Evolutionary conservation across 2,329 filamentous ascomycete species (phyloP).

Genomic region (Ophiocordyceps robertsii): DNA sequence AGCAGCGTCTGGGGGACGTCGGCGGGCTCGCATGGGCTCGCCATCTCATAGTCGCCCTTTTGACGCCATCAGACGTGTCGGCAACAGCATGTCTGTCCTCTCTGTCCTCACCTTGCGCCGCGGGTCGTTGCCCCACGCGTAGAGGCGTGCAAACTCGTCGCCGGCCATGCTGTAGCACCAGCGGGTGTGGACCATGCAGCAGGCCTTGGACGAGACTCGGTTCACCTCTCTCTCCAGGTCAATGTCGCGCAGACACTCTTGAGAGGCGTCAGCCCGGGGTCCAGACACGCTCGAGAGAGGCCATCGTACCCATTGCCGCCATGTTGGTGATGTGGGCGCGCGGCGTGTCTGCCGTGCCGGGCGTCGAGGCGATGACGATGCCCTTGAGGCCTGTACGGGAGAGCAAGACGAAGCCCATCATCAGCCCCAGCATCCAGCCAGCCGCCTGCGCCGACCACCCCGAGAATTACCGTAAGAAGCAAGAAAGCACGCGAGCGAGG

Average conservation of each 20-base stretch:
- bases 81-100: background rate
- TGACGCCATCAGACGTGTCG: background rate
- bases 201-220: slow-evolving; percentile 20
- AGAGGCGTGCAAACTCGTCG: slow-evolving; percentile 33
- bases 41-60: slow-evolving; percentile 27
- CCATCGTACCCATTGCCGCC: slow-evolving; percentile 29
- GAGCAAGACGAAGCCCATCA: background rate
- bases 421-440: background rate
- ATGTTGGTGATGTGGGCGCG: slow-evolving; percentile 49
- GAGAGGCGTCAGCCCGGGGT: background rate
- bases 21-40: slow-evolving; percentile 25
- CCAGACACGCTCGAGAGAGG: background rate
- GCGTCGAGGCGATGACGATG: slow-evolving; percentile 34
- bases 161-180: slow-evolving; percentile 40
- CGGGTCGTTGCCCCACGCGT: slow-evolving; percentile 38
- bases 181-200: slow-evolving; percentile 34
- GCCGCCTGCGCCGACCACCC: too few relatives aligned
- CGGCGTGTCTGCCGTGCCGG: slow-evolving; percentile 40
- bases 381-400: slow-evolving; percentile 29
- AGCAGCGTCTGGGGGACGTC: slow-evolving; percentile 30
- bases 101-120: slow-evolving; percentile 19
- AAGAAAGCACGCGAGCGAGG: slow-evolving; percentile 39
- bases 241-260: slow-evolving; percentile 39
- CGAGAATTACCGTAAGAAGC: slow-evolving; percentile 26
- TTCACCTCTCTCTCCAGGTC: slow-evolving; percentile 29